Evolutionary conservation across 202 grass and related monocot species (phyloP).

Genomic region (Eragrostis tef): DNA sequence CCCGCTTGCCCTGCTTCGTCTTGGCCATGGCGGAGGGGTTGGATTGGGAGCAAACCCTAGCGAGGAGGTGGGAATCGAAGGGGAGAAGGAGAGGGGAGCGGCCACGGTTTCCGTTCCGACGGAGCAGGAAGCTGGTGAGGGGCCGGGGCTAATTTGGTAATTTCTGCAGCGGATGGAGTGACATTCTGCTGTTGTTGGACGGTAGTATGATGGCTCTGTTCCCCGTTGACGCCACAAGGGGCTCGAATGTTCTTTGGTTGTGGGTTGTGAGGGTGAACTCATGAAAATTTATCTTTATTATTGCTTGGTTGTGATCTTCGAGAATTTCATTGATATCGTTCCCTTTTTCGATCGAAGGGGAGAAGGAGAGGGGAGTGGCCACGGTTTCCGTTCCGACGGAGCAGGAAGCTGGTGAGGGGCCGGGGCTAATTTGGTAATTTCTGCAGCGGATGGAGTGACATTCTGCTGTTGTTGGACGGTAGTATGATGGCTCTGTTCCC

Average conservation of each 20-base stretch:
- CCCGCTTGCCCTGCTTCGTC: conserved; percentile 82
- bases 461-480: conserved; percentile 17
- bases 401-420: conserved; percentile 4
- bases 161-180: conserved; percentile 3
- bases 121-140: conserved; percentile 20
- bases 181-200: conserved; percentile 11
- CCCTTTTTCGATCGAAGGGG: not conserved
- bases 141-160: conserved; percentile 37
- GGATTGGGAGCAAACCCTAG: conserved; percentile 53
- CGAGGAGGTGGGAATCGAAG: not conserved
- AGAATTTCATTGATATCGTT: too few relatives aligned
- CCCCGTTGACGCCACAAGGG: conserved; percentile 3
- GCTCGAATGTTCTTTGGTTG: not conserved
- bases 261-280: not conserved
- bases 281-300: not conserved
- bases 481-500: not conserved
- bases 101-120: conserved; percentile 41
- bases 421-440: conserved; percentile 40
- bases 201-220: not conserved
- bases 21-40: conserved; percentile 62
- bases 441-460: not conserved
- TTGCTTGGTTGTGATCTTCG: too few relatives aligned
- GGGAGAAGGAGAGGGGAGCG: not conserved
- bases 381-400: conserved; percentile 45
- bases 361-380: not conserved